These are phyloP conservation scores for Pythium chondricola DNA, from an alignment of 352 stramenopile genomes.

Conservation along the genomic window DNA sequence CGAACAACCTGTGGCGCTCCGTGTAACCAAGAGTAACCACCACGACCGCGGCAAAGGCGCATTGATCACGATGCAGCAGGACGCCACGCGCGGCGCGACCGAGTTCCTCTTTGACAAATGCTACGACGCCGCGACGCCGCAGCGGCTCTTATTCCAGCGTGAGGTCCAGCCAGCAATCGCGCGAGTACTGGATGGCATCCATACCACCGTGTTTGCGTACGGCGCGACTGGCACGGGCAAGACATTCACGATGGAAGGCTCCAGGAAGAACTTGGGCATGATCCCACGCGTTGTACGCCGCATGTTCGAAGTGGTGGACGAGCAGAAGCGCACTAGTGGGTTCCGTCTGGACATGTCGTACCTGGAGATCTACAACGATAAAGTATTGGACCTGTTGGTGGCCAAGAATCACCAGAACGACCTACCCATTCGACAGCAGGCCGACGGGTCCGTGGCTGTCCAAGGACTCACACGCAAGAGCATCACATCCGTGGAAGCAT, in stretches of 20 bases:
- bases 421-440: constrained; percentile 33
- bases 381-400: constrained; percentile 68
- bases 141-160: constrained; percentile 31
- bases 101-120: constrained; percentile 35
- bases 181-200: constrained; percentile 32
- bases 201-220: constrained; percentile 53
- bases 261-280: constrained; percentile 40
- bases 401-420: constrained; percentile 20
- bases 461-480: constrained; percentile 25
- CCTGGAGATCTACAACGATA: constrained; percentile 89
- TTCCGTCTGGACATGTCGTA: constrained; percentile 49
- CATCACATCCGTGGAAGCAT: constrained; percentile 24
- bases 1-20: constrained; percentile 15
- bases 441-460: constrained; percentile 25
- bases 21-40: constrained; percentile 7
- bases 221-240: constrained; percentile 56
- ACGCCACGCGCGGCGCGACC: not conserved
- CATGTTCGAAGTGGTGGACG: constrained; percentile 32
- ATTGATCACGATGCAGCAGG: constrained; percentile 11
- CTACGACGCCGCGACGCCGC: constrained; percentile 31
- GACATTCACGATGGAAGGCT: constrained; percentile 64
- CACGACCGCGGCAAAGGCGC: constrained; percentile 12
- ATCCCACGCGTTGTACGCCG: constrained; percentile 35
- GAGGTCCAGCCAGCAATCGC: constrained; percentile 32
- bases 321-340: constrained; percentile 13